These are phyloP conservation scores for Quercus dentata DNA, from an alignment of 306 rosid genomes.

Conservation along the genomic window DNA sequence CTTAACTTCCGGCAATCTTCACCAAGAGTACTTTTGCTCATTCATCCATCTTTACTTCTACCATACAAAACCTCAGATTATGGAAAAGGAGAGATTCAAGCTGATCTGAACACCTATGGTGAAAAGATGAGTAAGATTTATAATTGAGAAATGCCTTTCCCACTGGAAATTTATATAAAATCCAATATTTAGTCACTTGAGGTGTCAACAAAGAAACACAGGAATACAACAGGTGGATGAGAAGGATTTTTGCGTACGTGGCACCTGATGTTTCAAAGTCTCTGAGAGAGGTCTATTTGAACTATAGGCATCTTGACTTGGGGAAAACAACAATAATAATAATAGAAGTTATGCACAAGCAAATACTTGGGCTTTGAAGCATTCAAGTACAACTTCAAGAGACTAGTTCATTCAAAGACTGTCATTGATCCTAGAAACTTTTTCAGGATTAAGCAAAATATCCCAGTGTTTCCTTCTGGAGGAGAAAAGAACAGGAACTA, in stretches of 20 bases:
- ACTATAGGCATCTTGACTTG: slow-evolving; percentile 57
- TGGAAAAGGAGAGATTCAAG: neutral
- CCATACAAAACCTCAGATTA: neutral
- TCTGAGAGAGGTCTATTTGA: slow-evolving; percentile 59
- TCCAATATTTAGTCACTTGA: neutral
- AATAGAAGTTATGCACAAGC: slow-evolving; percentile 32
- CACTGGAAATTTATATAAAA: slow-evolving; percentile 27
- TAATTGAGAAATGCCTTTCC: slow-evolving; percentile 35
- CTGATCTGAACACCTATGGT: slow-evolving; percentile 43
- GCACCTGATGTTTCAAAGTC: slow-evolving; percentile 47
- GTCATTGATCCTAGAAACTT: slow-evolving; percentile 42
- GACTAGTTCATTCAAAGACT: slow-evolving; percentile 33
- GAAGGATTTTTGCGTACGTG: slow-evolving; percentile 35
- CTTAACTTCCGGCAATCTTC: neutral
- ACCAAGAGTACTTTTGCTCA: neutral
- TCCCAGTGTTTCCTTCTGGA: slow-evolving; percentile 16
- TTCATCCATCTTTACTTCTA: neutral
- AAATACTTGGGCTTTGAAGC: slow-evolving; percentile 46
- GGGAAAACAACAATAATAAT: slow-evolving; percentile 33
- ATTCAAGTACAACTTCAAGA: slow-evolving; percentile 44
- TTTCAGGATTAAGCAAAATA: slow-evolving; percentile 46
- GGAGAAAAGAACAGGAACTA: neutral
- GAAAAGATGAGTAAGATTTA: slow-evolving; percentile 37
- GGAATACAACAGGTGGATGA: slow-evolving; percentile 38
- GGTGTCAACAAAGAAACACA: neutral